A percentile compares a stretch with the other conserved stretches of the same genome.
These are phyloP conservation scores for Selenicereus undatus DNA, from an alignment of 148 eudicot genomes.

Conservation along the genomic window DNA sequence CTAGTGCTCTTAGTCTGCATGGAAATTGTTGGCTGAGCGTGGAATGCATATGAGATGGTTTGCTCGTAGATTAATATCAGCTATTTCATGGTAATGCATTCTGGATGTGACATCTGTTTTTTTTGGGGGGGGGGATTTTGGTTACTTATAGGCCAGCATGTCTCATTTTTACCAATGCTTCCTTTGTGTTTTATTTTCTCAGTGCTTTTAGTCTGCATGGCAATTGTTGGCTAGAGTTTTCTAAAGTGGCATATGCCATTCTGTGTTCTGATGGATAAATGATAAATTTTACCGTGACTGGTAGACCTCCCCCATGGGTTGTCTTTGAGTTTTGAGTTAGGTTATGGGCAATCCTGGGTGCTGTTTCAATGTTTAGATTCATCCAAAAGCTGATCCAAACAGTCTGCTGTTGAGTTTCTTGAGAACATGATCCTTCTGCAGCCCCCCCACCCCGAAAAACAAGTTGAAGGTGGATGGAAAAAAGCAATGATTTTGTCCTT, in stretches of 20 bases:
- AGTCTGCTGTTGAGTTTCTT: too few species aligned
- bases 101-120: slow-evolving; percentile 2
- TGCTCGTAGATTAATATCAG: slow-evolving; percentile 83
- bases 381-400: too few species aligned
- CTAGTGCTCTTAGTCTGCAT: too few species aligned
- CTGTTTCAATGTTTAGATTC: too few species aligned
- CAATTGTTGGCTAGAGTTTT: neutral
- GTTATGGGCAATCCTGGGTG: too few species aligned
- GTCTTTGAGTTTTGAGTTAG: too few species aligned
- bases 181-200: neutral
- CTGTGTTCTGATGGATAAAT: neutral
- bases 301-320: too few species aligned
- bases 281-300: neutral
- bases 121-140: too few species aligned
- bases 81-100: slow-evolving; percentile 69
- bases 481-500: neutral
- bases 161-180: neutral
- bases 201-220: neutral
- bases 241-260: neutral
- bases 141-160: neutral
- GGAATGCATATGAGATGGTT: slow-evolving; percentile 96
- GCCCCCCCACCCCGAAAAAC: neutral
- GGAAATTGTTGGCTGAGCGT: slow-evolving; percentile 42
- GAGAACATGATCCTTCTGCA: too few species aligned
- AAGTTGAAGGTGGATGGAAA: neutral